phyloP scores from a whole-genome alignment of 2,329 filamentous ascomycete species.

The Stachybotrys chlorohalonatus region DNA sequence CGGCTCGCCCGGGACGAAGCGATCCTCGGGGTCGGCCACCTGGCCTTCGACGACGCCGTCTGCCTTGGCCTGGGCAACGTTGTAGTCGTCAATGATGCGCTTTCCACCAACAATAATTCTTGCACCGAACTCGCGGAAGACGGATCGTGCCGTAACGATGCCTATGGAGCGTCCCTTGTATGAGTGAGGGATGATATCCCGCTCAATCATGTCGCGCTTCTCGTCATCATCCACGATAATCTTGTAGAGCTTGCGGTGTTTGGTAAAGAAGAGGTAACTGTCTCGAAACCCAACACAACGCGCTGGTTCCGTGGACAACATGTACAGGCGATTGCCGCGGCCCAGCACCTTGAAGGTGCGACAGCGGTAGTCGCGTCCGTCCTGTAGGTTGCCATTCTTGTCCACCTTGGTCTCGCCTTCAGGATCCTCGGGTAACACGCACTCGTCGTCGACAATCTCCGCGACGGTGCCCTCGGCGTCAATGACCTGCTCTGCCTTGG shows the following conservation, averaged over 20 bases:
- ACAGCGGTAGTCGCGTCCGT: constrained; percentile 85
- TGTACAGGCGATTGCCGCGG: constrained; percentile 81
- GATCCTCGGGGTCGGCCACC: constrained; percentile 82
- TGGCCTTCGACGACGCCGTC: constrained; percentile 81
- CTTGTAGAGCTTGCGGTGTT: constrained; percentile 92
- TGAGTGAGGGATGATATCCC: constrained; percentile 91
- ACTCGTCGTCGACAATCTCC: constrained; percentile 86
- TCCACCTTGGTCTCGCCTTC: constrained; percentile 93
- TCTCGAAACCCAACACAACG: constrained; percentile 95
- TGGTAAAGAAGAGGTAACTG: constrained; percentile 98
- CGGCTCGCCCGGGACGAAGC: constrained; percentile 64
- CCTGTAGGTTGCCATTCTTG: constrained; percentile 73
- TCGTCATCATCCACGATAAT: constrained; percentile 98
- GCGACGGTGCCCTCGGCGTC: constrained; percentile 91
- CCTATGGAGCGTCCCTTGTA: constrained; percentile 98
- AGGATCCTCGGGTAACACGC: constrained; percentile 74
- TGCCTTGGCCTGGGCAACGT: constrained; percentile 63
- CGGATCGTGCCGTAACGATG: constrained; percentile 90
- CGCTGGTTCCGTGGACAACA: constrained; percentile 95
- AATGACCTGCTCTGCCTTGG: constrained; percentile 74
- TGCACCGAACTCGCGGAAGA: constrained; percentile 93
- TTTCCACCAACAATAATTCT: constrained; percentile 88
- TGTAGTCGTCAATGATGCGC: constrained; percentile 82
- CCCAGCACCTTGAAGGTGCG: constrained; percentile 87
- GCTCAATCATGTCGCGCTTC: constrained; percentile 91